Conservation (phyloP, 2,329 filamentous ascomycete species). For the Cadophora luteo-olivacea region DNA sequence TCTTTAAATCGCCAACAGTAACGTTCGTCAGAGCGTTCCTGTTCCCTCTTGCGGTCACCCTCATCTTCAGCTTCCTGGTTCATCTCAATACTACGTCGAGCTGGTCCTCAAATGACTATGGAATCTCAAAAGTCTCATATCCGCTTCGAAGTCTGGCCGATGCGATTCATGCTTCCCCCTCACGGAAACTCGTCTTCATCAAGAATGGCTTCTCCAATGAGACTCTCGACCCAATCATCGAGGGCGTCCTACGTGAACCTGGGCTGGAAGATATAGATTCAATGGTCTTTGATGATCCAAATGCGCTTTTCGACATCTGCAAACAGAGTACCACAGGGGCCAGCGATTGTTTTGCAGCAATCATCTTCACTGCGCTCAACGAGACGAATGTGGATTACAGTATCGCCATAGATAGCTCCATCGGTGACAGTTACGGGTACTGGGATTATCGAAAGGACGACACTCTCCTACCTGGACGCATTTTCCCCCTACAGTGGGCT, state of each 20-base stretch:
- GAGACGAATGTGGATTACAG: constrained; percentile 38
- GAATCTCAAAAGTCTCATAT: constrained; percentile 30
- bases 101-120: constrained; percentile 13
- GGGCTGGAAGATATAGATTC: constrained; percentile 28
- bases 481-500: constrained; percentile 38
- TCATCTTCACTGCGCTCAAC: constrained; percentile 37
- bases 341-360: constrained; percentile 39
- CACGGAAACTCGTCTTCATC: constrained; percentile 37
- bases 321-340: constrained; percentile 32
- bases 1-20: constrained; percentile 35
- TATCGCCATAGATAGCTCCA: constrained; percentile 34
- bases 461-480: constrained; percentile 19
- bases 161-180: constrained; percentile 28
- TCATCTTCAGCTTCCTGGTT: constrained; percentile 36
- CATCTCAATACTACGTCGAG: constrained; percentile 21
- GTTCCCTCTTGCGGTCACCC: constrained; percentile 37
- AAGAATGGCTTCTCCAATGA: constrained; percentile 34
- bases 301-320: constrained; percentile 37
- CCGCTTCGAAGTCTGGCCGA: constrained; percentile 32
- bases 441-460: constrained; percentile 29
- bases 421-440: constrained; percentile 11
- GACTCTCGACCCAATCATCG: constrained; percentile 33
- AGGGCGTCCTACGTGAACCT: constrained; percentile 29
- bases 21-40: constrained; percentile 35
- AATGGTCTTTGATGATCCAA: constrained; percentile 27